These are phyloP conservation scores for Halenospora varia DNA, from an alignment of 495 filamentous ascomycete genomes.

Conservation along the genomic window DNA sequence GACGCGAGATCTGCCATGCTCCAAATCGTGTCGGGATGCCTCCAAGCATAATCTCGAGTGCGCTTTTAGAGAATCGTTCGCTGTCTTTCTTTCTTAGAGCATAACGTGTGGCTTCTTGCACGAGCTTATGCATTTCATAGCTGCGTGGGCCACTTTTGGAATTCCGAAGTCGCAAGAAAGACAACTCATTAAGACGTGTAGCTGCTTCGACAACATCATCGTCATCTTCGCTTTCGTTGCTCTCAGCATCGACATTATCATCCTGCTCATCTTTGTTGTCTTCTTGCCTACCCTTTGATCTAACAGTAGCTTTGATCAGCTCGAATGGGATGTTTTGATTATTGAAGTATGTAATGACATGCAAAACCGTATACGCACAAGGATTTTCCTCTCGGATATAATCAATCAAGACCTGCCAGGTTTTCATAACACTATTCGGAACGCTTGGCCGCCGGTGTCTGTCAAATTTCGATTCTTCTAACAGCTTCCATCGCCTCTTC, in stretches of 20 bases:
- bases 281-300: no score
- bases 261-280: no score
- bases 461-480: conserved; percentile 23
- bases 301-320: no score
- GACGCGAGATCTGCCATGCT: background rate
- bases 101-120: background rate
- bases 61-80: background rate
- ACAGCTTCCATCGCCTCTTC: conserved; percentile 20
- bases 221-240: background rate
- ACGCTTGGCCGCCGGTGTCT: conserved; percentile 30
- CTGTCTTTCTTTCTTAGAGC: background rate
- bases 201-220: background rate
- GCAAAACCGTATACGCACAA: conserved; percentile 34
- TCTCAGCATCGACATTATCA: no score
- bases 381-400: conserved; percentile 33
- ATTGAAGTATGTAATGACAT: conserved; percentile 41
- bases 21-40: background rate
- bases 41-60: background rate
- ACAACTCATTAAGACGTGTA: background rate
- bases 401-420: conserved; percentile 41
- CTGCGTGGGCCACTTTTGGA: background rate
- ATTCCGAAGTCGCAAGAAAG: background rate
- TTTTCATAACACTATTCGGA: no score
- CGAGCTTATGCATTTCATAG: background rate
- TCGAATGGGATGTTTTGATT: conserved; percentile 48